Evolutionary conservation across 1,284 basidiomycete genomes (phyloP), one percentile per base, ranked within the genome.

Genomic region (Trichosporon faecale): DNA sequence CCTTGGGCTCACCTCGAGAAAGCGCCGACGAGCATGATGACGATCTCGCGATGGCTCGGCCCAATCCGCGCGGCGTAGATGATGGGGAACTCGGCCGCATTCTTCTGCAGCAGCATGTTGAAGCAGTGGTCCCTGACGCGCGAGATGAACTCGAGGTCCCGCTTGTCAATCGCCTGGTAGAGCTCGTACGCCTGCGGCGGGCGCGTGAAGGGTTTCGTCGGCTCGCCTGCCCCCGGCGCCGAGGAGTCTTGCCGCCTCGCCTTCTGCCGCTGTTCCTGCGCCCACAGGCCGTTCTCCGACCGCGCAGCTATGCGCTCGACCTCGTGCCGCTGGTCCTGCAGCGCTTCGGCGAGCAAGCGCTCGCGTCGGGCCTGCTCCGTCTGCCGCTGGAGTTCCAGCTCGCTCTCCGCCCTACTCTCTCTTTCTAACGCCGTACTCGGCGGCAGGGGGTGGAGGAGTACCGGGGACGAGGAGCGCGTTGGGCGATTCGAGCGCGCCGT

Each of bases 171-270:
- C 3, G 83, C 83, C 60, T 76, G 70, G 69, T 84, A 84, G 8
- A 84, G 76, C 72, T 84, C 82, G 66, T 79, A 84, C 12, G 83
- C 82, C 68, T 83, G 80, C 7, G 83, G 83, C n/a, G 81, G 81
- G 21, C 73, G 68, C 6, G 68, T 66, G 66, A 84, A 84, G 8
- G 73, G 74, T 69, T 73, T 75, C 1, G 74, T 52, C 0, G 9
- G 16, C 9, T 8, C 60, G 16, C 65, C 72, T 49, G 75, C 67
- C 2, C 8, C 12, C 1, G 25, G 14, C 25, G 9, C 25, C 3
- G 25, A 21, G 1, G 25, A 9, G 12, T 57, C 25, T 25, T 57
- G 52, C 23, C 52, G 23, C 9, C 52, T 21, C 25, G 14, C 25
- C 31, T 76, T 68, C 27, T 57, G 64, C 6, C 8, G 16, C 9